phyloP scores from a whole-genome alignment of 2,329 filamentous ascomycete genomes.

The Neonectria ditissima region DNA sequence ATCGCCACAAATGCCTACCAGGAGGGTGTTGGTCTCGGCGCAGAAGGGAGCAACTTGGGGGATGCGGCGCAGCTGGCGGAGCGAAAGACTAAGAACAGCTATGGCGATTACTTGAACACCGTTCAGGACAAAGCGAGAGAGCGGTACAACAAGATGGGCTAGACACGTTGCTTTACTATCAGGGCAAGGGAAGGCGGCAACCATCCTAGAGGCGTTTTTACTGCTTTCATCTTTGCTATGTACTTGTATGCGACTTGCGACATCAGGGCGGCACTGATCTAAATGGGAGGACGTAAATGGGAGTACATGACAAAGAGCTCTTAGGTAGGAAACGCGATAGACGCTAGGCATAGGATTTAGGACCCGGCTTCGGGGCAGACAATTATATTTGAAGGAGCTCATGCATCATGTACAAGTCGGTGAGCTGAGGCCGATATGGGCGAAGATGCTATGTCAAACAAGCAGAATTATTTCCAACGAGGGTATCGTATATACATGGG shows the following conservation, averaged over 20 bases:
- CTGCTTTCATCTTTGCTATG: neutral
- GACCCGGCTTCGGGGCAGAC: neutral
- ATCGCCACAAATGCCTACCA: constrained; percentile 74
- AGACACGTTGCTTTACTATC: neutral
- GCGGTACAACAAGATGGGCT: constrained; percentile 68
- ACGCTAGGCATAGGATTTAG: neutral
- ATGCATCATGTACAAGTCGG: neutral
- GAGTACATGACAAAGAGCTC: neutral
- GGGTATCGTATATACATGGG: constrained; percentile 27
- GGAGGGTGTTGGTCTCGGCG: constrained; percentile 76
- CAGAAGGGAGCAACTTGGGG: constrained; percentile 75
- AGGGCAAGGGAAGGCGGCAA: neutral
- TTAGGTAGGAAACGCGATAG: neutral
- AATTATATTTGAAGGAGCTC: neutral
- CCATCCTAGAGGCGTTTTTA: neutral
- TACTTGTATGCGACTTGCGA: neutral
- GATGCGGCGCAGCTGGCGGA: constrained; percentile 74
- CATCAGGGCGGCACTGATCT: neutral
- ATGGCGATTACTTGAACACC: constrained; percentile 72
- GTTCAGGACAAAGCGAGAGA: constrained; percentile 75
- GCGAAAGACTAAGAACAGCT: constrained; percentile 69
- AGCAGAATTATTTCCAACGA: constrained; percentile 12
- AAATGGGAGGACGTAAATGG: neutral
- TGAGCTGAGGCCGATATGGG: neutral
- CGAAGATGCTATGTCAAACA: neutral